Conservation (phyloP, 768 basidiomycete species). For the Collybia sordida region DNA sequence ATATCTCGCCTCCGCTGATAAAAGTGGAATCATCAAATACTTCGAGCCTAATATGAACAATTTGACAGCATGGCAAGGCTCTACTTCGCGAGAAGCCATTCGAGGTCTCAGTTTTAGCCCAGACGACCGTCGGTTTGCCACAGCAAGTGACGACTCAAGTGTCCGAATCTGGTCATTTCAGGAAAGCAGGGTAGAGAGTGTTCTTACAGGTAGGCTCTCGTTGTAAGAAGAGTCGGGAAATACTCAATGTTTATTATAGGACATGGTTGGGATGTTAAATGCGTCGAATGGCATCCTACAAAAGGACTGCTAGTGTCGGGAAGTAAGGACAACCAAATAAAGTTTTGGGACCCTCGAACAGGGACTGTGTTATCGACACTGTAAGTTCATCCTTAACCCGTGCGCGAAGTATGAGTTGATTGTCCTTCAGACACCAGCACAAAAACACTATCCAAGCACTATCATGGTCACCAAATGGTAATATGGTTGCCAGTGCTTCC, state of each 20-base stretch:
- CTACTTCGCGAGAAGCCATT: slow-evolving; percentile 84
- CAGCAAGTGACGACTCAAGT: slow-evolving; percentile 93
- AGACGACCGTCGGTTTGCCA: slow-evolving; percentile 89
- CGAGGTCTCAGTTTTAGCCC: slow-evolving; percentile 91
- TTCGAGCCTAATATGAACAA: slow-evolving; percentile 99
- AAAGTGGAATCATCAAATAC: slow-evolving; percentile 94
- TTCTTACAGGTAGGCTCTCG: slow-evolving; percentile 66
- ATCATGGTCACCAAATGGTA: slow-evolving; percentile 93
- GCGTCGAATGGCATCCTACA: slow-evolving; percentile 97
- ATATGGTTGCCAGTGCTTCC: slow-evolving; percentile 91
- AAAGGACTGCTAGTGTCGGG: slow-evolving; percentile 95
- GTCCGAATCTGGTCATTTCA: slow-evolving; percentile 96
- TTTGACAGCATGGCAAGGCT: slow-evolving; percentile 89
- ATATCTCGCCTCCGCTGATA: slow-evolving; percentile 91
- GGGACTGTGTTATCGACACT: slow-evolving; percentile 88
- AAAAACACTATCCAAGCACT: slow-evolving; percentile 96
- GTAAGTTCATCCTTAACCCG: slow-evolving; percentile 34
- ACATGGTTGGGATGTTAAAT: slow-evolving; percentile 99
- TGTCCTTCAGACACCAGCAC: slow-evolving; percentile 77
- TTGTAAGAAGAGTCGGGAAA: neutral
- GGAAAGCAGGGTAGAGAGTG: slow-evolving; percentile 85
- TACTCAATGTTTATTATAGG: slow-evolving; percentile 43
- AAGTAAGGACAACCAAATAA: slow-evolving; percentile 97
- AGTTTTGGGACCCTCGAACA: slow-evolving; percentile 98
- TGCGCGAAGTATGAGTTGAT: neutral